Evolutionary conservation across 1,139 yeast genomes (phyloP).

Genomic region (Barnettozyma hawaiiensis): DNA sequence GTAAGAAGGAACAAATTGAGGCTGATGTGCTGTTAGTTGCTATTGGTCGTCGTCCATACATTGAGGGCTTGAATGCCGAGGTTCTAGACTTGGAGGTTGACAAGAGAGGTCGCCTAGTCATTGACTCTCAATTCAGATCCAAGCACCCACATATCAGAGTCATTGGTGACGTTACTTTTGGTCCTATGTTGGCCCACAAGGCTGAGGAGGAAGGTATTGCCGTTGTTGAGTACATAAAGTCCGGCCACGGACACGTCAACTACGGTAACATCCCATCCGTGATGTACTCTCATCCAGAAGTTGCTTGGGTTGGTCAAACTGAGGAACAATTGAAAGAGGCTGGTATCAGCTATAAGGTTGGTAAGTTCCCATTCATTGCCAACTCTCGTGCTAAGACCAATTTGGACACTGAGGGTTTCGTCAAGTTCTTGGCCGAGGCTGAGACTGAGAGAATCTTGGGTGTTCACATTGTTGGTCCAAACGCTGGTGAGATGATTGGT

Average conservation of each 20-base stretch:
- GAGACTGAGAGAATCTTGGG: conserved; percentile 96
- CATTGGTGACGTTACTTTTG: conserved; percentile 97
- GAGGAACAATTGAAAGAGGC: conserved; percentile 95
- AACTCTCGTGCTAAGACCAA: conserved; percentile 99
- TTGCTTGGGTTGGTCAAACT: conserved; percentile 97
- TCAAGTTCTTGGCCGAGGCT: conserved; percentile 91
- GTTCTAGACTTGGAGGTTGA: conserved; percentile 85
- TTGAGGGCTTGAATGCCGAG: conserved; percentile 85
- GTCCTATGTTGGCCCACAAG: conserved; percentile 99
- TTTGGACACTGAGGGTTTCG: conserved; percentile 95
- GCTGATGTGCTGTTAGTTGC: conserved; percentile 95
- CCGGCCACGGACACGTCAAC: conserved; percentile 96
- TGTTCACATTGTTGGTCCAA: conserved; percentile 95
- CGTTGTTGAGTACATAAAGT: conserved; percentile 90
- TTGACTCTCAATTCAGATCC: conserved; percentile 91
- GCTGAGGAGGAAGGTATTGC: conserved; percentile 99
- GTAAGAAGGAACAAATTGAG: conserved; percentile 72
- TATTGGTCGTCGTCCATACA: conserved; percentile 98
- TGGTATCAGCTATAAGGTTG: conserved; percentile 87
- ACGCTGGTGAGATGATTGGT: conserved; percentile 99
- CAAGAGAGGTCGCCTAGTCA: conserved; percentile 86
- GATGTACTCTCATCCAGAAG: conserved; percentile 98
- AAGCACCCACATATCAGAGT: conserved; percentile 91
- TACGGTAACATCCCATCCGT: conserved; percentile 97
- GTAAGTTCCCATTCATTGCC: conserved; percentile 98